Conservation (phyloP, 345 rosid species). For the Adansonia digitata region DNA sequence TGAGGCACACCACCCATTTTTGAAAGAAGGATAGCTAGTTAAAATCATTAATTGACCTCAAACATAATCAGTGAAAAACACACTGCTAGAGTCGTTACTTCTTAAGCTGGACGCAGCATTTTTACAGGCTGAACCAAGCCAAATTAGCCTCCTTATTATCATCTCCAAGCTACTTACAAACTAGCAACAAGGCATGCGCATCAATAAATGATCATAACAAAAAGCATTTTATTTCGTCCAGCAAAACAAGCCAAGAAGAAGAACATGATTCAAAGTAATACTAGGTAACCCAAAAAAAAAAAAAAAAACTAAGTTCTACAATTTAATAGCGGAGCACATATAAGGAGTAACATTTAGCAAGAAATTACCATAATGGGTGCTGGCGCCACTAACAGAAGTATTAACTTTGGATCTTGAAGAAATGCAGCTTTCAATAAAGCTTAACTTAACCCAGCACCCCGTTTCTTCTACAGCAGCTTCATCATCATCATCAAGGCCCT, state of each 20-base stretch:
- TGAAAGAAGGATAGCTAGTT: neutral
- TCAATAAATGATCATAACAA: conserved; percentile 4
- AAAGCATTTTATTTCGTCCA: neutral
- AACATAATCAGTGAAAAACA: neutral
- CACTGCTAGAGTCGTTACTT: neutral
- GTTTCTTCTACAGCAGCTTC: conserved; percentile 29
- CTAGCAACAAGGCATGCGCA: neutral
- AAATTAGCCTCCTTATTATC: neutral
- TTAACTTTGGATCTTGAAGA: too few relatives aligned
- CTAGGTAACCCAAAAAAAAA: neutral
- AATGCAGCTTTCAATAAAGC: too few relatives aligned
- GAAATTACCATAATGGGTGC: conserved; percentile 37
- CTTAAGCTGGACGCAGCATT: neutral
- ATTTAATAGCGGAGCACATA: neutral
- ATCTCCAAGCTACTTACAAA: neutral
- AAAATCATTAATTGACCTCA: neutral
- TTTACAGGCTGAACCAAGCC: neutral
- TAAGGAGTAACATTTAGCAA: neutral
- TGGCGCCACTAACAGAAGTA: conserved; percentile 50
- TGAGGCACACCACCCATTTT: too few relatives aligned
- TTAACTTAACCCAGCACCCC: too few relatives aligned
- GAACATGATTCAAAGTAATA: neutral
- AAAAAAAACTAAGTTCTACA: neutral
- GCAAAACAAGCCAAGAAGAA: neutral
- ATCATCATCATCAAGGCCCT: conserved; percentile 25